Percentiles rank a stretch among this genome's conserved stretches.
Evolutionary conservation across 1,139 yeast genomes (phyloP).

Genomic region (Yamadazyma sp.): DNA sequence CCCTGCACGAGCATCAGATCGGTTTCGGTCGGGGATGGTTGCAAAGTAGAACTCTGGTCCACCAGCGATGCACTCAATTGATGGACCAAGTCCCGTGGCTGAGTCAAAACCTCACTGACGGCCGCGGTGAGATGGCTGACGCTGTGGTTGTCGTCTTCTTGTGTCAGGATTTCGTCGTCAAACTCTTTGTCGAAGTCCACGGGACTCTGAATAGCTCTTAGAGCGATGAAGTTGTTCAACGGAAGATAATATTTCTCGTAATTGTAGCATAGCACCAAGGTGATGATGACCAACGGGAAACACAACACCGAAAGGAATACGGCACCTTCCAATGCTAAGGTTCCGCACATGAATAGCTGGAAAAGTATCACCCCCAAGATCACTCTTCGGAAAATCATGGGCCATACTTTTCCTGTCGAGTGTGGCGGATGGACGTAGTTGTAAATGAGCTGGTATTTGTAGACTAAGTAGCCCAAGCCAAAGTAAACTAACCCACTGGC

Average conservation of each 20-base stretch:
- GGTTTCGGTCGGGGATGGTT: slow-evolving; percentile 24
- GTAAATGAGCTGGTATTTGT: slow-evolving; percentile 65
- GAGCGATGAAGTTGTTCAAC: slow-evolving; percentile 58
- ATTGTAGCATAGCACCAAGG: slow-evolving; percentile 51
- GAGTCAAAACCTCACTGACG: not conserved
- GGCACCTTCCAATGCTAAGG: slow-evolving; percentile 65
- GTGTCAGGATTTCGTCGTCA: slow-evolving; percentile 32
- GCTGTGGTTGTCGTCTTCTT: slow-evolving; percentile 9
- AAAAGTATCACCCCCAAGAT: slow-evolving; percentile 59
- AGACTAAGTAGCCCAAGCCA: slow-evolving; percentile 60
- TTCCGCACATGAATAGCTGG: slow-evolving; percentile 69
- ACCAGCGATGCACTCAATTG: not conserved
- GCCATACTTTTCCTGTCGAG: slow-evolving; percentile 74
- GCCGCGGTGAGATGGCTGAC: not conserved
- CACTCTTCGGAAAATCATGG: slow-evolving; percentile 62
- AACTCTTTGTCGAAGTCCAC: slow-evolving; percentile 42
- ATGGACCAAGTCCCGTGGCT: not conserved
- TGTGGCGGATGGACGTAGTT: slow-evolving; percentile 72
- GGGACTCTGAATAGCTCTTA: slow-evolving; percentile 57
- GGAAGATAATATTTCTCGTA: slow-evolving; percentile 64
- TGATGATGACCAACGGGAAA: slow-evolving; percentile 52
- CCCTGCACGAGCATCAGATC: slow-evolving; percentile 25
- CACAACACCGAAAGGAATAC: slow-evolving; percentile 50
- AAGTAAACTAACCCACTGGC: slow-evolving; percentile 64
- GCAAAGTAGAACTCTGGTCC: slow-evolving; percentile 4